Base-by-base conservation (phyloP, 169 alveolate species). In the Besnoitia besnoiti region DNA sequence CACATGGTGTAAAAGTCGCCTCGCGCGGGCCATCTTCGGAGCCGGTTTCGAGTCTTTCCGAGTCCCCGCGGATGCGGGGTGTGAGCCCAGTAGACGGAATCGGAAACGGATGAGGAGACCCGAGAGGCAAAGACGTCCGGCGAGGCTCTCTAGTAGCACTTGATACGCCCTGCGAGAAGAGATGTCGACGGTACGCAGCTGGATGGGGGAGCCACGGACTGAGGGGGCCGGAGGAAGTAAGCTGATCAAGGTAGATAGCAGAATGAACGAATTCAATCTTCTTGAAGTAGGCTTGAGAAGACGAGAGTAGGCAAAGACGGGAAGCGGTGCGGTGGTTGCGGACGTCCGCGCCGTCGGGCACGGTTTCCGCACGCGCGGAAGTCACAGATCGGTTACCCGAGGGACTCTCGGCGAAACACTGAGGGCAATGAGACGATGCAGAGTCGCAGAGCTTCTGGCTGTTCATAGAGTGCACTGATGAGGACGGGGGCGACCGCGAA, bases 191-290 rank as follows among this genome's bases (percentile, higher is more conserved):
- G 46, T 73, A 73, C 47, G 82, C 39, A 73, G 82, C 82, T 0
- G 82, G 82, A 8, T 73, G 82, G 27, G 82, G 82, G 12, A 73
- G 14, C 82, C 82, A 73, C 8, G 82, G 82, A 8, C 47, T 16
- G 27, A 73, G 82, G 46, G 82, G 82, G 46, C 82, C 82, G 39
- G 3, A 42, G 1, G 82, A n/a, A 8, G 40, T n/a, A 4, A 73
- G 82, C n/a, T 73, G 82, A n/a, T 73, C 82, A 27, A 73, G 46
- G 21, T 73, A 73, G 82, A 73, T 73, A 14, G 47, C 82, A 1
- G 82, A n/a, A 30, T 73, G 16, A 19, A 73, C 46, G 82, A 73
- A 73, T 37, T 73, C 82, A 37, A 73, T 37, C n/a, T 37, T 73
- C n/a, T 73, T 73, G 82, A n/a, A 30, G 24, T 73, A 73, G 46